Conservation (phyloP, 2,329 filamentous ascomycete genomes). For the Alternaria angustiovoidea region DNA sequence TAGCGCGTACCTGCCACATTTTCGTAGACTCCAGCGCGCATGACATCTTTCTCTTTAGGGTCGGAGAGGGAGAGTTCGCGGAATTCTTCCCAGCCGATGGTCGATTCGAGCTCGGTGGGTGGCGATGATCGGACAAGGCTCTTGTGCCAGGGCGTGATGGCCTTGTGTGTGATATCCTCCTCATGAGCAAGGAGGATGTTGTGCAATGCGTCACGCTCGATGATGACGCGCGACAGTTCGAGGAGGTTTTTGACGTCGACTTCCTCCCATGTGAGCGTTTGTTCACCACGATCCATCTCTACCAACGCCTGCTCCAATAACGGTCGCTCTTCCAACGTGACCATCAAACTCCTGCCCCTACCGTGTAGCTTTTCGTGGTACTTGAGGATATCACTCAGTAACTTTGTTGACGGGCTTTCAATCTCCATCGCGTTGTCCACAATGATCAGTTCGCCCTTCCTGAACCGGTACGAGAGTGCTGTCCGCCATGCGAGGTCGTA, state of each 20-base stretch:
- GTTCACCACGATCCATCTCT: constrained; percentile 71
- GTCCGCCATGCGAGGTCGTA: constrained; percentile 97
- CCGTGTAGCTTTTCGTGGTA: constrained; percentile 65
- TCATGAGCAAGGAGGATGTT: constrained; percentile 66
- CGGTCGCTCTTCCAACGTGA: constrained; percentile 41
- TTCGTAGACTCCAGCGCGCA: constrained; percentile 38
- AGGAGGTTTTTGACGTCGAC: constrained; percentile 96
- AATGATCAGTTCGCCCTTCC: constrained; percentile 84
- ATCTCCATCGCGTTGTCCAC: constrained; percentile 81
- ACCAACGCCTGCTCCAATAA: constrained; percentile 73
- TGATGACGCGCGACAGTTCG: constrained; percentile 82
- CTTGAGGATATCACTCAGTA: constrained; percentile 73
- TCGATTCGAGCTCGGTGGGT: constrained; percentile 33
- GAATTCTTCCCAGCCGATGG: constrained; percentile 41
- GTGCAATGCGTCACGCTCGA: constrained; percentile 83
- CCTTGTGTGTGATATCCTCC: constrained; percentile 38
- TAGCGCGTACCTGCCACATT: constrained; percentile 35
- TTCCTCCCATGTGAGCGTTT: constrained; percentile 73
- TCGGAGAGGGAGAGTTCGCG: constrained; percentile 30
- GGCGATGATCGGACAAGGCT: constrained; percentile 25
- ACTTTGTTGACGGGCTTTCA: constrained; percentile 67
- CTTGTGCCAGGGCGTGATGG: constrained; percentile 33
- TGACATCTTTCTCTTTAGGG: constrained; percentile 28
- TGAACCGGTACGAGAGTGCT: constrained; percentile 89
- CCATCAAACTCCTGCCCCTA: constrained; percentile 39